Evolutionary conservation across 2,329 filamentous ascomycete species (phyloP), one percentile per base, ranked within the genome.

Genomic region (Apiospora hydei): DNA sequence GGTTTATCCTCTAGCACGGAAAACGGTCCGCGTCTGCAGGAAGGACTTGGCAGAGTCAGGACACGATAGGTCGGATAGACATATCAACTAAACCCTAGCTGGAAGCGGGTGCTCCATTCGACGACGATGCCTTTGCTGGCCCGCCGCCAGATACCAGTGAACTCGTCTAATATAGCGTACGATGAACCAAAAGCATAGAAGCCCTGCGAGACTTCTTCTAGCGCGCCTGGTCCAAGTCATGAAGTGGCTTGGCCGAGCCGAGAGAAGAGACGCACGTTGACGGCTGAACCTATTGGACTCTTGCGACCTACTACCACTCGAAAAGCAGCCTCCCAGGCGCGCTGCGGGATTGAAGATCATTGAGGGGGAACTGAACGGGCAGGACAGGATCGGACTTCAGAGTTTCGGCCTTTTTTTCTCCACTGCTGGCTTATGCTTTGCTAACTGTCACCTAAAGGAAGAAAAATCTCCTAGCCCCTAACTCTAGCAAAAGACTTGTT

Each of bases 11-110:
- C 77, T 79, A 78, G 77, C 77, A 80, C 80, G 79, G 79, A 81
- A 81, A 81, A 80, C 79, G 80, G 80, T 81, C 80, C 80, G 80
- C 80, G 73, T 79, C 78, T 81, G 78, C 77, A 79, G 77, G 47
- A 69, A 57, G 24, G 68, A 30, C 68, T 69, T 69, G 68, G 68
- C 68, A 10, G 30, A 47, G 57, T 64, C 57, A 64, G 57, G 30
- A 34, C 57, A 64, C 34, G 57, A 64, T 64, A 64, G 57, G 57
- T 64, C 57, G 57, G 57, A 64, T 64, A 64, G 30, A 41, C 57
- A 41, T 41, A n/a, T 38, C 57, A 41, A 13, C 57, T 64, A 64
- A 64, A 38, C 34, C 57, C 57, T 41, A 24, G 34, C 34, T 64
- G 18, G 57, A 34, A 41, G 57, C 18, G 8, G 34, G 34, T 41